phyloP scores from a whole-genome alignment of 805 yeast species.

The Saturnispora quitensis region DNA sequence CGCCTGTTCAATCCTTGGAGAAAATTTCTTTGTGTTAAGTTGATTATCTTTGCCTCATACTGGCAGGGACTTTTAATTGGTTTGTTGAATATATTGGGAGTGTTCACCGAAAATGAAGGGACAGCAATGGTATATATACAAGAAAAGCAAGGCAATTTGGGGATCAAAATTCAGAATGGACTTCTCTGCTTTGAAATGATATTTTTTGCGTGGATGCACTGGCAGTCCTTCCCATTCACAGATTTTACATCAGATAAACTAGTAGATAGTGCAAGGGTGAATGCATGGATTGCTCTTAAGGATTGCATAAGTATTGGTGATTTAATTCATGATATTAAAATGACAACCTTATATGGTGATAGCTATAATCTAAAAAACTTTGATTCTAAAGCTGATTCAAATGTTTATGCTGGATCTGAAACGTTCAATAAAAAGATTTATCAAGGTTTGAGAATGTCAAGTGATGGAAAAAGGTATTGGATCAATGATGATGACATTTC shows the following conservation, averaged over 20 bases:
- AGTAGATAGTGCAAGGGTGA: conserved; percentile 63
- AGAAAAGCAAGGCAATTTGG: conserved; percentile 18
- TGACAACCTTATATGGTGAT: conserved; percentile 57
- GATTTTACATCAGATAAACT: conserved; percentile 55
- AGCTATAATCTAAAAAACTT: conserved; percentile 73
- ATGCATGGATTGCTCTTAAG: conserved; percentile 51
- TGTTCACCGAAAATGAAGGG: conserved; percentile 27
- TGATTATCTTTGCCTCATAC: conserved; percentile 93
- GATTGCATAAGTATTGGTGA: conserved; percentile 79
- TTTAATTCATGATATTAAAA: conserved; percentile 64
- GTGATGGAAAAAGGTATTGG: conserved; percentile 86
- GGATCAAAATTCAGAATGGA: conserved; percentile 64
- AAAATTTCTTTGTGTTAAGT: conserved; percentile 84
- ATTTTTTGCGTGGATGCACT: conserved; percentile 82
- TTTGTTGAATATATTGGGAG: conserved; percentile 39
- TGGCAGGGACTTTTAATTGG: conserved; percentile 82
- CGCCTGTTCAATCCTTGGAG: conserved; percentile 81
- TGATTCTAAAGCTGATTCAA: conserved; percentile 52
- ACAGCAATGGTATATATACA: conserved; percentile 24
- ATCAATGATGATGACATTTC: conserved; percentile 24
- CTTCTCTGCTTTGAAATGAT: conserved; percentile 76
- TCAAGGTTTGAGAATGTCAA: conserved; percentile 74
- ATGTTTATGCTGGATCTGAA: conserved; percentile 26
- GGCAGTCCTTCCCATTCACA: conserved; percentile 70
- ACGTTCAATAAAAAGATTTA: conserved; percentile 56